Conservation (phyloP, 2,329 filamentous ascomycete species). For the Tolypocladium paradoxum region DNA sequence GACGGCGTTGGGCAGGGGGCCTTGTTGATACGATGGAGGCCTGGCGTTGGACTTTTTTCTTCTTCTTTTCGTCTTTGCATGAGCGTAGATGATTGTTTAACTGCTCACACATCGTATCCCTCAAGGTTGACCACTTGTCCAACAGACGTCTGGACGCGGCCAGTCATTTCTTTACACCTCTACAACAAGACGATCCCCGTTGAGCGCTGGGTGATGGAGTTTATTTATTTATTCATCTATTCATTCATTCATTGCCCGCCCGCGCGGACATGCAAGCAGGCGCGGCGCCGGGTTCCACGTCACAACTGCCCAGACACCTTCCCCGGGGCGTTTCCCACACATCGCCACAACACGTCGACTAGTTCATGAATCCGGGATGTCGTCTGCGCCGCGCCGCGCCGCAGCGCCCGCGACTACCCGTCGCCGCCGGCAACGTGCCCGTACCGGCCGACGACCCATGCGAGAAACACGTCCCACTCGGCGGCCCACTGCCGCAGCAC, state of each 20-base stretch:
- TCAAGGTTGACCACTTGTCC: too few relatives aligned
- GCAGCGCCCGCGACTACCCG: neutral
- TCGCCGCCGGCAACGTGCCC: constrained; percentile 7
- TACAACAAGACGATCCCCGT: neutral
- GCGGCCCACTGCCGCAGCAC: constrained; percentile 34
- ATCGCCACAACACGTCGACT: too few relatives aligned
- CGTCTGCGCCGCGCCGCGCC: neutral
- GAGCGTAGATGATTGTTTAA: too few relatives aligned
- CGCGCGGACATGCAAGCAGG: neutral
- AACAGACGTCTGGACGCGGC: too few relatives aligned
- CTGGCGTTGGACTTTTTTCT: neutral
- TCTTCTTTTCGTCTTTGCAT: neutral
- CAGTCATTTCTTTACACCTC: neutral
- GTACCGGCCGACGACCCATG: constrained; percentile 35
- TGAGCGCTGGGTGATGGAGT: neutral
- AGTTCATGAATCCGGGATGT: too few relatives aligned
- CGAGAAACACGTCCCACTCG: constrained; percentile 49
- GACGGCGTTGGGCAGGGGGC: neutral
- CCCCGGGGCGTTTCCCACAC: too few relatives aligned
- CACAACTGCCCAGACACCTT: too few relatives aligned
- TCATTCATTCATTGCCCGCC: neutral
- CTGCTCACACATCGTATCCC: neutral
- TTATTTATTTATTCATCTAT: neutral
- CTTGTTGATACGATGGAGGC: neutral
- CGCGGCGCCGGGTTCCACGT: neutral